Conservation (phyloP, 441 rosid species). For the Populus hybrid region DNA sequence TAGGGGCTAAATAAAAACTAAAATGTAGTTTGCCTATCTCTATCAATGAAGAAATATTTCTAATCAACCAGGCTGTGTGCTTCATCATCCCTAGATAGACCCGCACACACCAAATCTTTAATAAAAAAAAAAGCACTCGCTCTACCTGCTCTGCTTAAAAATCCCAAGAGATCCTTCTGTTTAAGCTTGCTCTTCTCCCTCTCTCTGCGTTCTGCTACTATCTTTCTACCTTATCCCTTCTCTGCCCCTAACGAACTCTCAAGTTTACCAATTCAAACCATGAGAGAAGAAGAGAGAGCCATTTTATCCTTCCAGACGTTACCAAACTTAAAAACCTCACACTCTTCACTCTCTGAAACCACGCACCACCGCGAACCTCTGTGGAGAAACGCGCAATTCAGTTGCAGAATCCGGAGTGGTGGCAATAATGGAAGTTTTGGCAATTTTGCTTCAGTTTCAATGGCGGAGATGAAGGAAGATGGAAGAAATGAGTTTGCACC, state of each 20-base stretch:
- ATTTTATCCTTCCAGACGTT: conserved; percentile 33
- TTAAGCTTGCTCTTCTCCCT: neutral
- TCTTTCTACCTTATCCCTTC: conserved; percentile 37
- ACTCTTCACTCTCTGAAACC: conserved; percentile 22
- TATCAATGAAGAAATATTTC: neutral
- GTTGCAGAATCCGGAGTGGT: neutral
- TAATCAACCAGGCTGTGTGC: neutral
- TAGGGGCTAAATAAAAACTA: neutral
- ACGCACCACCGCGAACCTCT: conserved; percentile 16
- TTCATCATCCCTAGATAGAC: neutral
- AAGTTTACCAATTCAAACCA: conserved; percentile 3
- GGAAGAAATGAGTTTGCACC: conserved; percentile 54
- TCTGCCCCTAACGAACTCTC: neutral
- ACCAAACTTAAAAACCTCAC: conserved; percentile 44
- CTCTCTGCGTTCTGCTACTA: neutral
- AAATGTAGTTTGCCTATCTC: neutral
- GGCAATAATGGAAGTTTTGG: conserved; percentile 27
- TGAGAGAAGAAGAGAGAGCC: conserved; percentile 46
- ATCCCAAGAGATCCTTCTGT: neutral
- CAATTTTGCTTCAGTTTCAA: conserved; percentile 61
- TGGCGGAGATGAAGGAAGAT: conserved; percentile 42
- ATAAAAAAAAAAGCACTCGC: neutral
- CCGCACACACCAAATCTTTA: neutral
- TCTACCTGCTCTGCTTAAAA: neutral
- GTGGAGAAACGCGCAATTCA: conserved; percentile 18